Evolutionary conservation across 345 rosid species (phyloP).

Genomic region (Streptanthus diversifolius): DNA sequence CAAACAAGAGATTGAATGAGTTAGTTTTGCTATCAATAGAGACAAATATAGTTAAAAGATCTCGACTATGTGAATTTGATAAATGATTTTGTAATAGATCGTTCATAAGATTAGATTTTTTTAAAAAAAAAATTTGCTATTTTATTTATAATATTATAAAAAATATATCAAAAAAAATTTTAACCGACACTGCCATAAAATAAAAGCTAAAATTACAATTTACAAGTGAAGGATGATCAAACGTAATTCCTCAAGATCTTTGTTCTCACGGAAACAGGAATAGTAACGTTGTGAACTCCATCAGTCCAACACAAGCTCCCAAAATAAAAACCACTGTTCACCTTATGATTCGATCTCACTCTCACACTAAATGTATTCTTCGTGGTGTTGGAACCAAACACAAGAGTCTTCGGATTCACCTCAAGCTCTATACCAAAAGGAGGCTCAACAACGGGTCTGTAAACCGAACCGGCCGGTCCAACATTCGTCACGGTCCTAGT

Average conservation of each 20-base stretch:
- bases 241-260: conserved; percentile 27
- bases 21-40: too few species aligned
- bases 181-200: too few species aligned
- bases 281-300: conserved; percentile 40
- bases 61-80: too few species aligned
- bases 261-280: conserved; percentile 48
- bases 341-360: conserved; percentile 26
- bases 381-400: conserved; percentile 18
- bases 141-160: too few species aligned
- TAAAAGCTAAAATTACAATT: neutral
- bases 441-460: conserved; percentile 13
- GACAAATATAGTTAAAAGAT: too few species aligned
- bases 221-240: conserved; percentile 1
- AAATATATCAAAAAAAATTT: too few species aligned
- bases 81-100: too few species aligned
- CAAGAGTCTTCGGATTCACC: conserved; percentile 33
- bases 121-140: too few species aligned
- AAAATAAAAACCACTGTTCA: conserved; percentile 43
- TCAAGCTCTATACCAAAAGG: conserved; percentile 37
- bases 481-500: conserved; percentile 29
- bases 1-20: too few species aligned
- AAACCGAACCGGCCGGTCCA: conserved; percentile 29
- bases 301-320: conserved; percentile 48
- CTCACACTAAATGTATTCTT: conserved; percentile 31
- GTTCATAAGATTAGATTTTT: too few species aligned